A percentile compares a stretch with the other conserved stretches of the same genome.
phyloP scores from a whole-genome alignment of 176 grass and related monocot species.

The Juncus inflexus region DNA sequence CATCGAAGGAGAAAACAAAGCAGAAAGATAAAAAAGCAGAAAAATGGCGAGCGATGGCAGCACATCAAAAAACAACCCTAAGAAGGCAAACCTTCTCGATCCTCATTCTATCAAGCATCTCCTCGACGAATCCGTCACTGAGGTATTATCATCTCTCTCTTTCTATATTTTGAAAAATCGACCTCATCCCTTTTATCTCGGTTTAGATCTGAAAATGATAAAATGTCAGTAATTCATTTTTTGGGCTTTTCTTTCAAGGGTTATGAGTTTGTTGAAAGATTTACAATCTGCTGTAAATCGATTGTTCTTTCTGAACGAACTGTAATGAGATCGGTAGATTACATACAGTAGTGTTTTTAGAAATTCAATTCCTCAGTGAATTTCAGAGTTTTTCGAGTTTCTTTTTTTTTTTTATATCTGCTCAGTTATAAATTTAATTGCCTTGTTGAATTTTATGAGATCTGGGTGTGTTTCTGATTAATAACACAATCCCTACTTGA shows the following conservation, averaged over 20 bases:
- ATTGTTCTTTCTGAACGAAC: too few relatives aligned
- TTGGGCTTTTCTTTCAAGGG: neutral
- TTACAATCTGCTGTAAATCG: too few relatives aligned
- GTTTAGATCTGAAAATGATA: neutral
- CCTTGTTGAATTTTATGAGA: neutral
- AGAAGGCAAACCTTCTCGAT: slow-evolving; percentile 71
- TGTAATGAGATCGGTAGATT: too few relatives aligned
- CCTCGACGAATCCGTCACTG: slow-evolving; percentile 70
- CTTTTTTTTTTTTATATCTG: too few relatives aligned
- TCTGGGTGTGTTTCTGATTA: neutral
- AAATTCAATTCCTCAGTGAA: too few relatives aligned
- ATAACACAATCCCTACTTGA: too few relatives aligned
- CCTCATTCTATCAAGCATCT: slow-evolving; percentile 77
- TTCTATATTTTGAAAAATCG: neutral
- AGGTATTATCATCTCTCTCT: slow-evolving; percentile 26
- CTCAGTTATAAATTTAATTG: neutral
- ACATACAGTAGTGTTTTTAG: too few relatives aligned
- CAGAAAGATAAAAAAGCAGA: too few relatives aligned
- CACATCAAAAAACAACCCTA: slow-evolving; percentile 37
- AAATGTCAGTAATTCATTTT: neutral
- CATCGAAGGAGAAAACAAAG: too few relatives aligned
- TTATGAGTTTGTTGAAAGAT: neutral
- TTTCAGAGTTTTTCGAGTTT: neutral
- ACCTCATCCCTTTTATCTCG: neutral
- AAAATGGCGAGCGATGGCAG: slow-evolving; percentile 34